Base-by-base conservation (phyloP, 306 rosid species). In the Inga leiocalycina region DNA sequence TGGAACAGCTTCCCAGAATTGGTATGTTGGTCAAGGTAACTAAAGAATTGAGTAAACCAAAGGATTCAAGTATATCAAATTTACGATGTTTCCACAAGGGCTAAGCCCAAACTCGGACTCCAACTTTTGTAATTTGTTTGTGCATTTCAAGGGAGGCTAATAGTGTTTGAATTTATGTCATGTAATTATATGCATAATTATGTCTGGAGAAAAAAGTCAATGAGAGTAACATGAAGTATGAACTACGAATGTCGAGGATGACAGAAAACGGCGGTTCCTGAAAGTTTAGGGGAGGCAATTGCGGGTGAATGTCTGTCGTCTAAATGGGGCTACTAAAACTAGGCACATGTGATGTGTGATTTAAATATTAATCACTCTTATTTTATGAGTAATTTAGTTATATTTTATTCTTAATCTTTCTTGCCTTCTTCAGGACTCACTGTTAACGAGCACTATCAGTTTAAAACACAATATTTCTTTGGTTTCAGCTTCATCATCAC, bases 21-120 rank as follows among this genome's bases (percentile, higher is more conserved):
- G 87, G 96, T 78, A 93, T 91, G 91, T 91, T 90, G 96, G 94
- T 91, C 91, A 85, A 32, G 34, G 83, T 20, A 79, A 79, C 78
- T 17, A 49, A 37, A 75, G 20, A 37, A 62, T 16, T 16, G 15
- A 8, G 64, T 12, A 37, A 49, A 48, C 64, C 57, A 11, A n/a
- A 24, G 54, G 54, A 71, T 84, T 65, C 32, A 82, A 19, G 61
- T 19, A 7, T 19, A 3, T 11, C 14, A 48, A 45, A 8, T 9
- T 6, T 41, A 41, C 43, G 0, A 39, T 2, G 43, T 39, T 39
- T 39, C 43, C 43, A 6, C 45, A 41, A 41, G 45, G 45, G 34
- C 2, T 32, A 32, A 32, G 34, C 34, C 3, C 34, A 32, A 32
- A 32, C 2, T 46, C 1, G 51, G 51, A 46, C 51, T 2, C 56